Evolutionary conservation across 2,329 filamentous ascomycete genomes (phyloP), one percentile per base, ranked within the genome.

Genomic region (Stemphylium lycopersici): DNA sequence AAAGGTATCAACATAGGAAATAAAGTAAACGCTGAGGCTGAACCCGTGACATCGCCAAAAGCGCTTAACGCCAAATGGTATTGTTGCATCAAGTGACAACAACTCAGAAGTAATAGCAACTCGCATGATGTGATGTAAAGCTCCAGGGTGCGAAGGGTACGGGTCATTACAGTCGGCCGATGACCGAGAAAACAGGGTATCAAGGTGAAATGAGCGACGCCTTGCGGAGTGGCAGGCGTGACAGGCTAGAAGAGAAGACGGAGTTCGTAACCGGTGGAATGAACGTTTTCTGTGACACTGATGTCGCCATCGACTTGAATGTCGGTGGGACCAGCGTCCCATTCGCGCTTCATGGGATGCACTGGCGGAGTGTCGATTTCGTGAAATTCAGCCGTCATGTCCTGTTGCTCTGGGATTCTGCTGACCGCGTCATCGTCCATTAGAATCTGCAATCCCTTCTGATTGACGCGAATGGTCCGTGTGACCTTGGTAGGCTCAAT

Each of bases 401-500:
- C 93, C 74, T 98, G 91, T 29, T 92, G 93, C 77, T 99, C 95
- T 1, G 87, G 84, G 47, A 98, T 80, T 73, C 93, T 89, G 39
- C 84, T 84, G 29, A 98, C 85, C 42, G 96, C 88, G 59, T 97
- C 92, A 68, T 98, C 92, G 68, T 98, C 95, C 65, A 98, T 84
- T 69, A 96, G 86, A 50, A 98, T 87, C 67, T 92, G 87, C 1
- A 97, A 77, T 0, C 91, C 91, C 60, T 87, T 87, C 12, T 87
- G 81, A 37, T 90, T 88, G 48, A 92, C 80, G 52, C 87, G 90
- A 4, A 96, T 80, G 1, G 88, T 87, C 32, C 89, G 87, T 1
- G 87, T 78, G 6, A 97, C 85, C 56, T 84, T 86, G 2, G 83
- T 82, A 1, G 89, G 81, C 58, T 97, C 90, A 42, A 98, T 80